Evolutionary conservation across 257 asterid species (phyloP), one percentile per base, ranked within the genome.

Genomic region (Primulina huaijiensis): DNA sequence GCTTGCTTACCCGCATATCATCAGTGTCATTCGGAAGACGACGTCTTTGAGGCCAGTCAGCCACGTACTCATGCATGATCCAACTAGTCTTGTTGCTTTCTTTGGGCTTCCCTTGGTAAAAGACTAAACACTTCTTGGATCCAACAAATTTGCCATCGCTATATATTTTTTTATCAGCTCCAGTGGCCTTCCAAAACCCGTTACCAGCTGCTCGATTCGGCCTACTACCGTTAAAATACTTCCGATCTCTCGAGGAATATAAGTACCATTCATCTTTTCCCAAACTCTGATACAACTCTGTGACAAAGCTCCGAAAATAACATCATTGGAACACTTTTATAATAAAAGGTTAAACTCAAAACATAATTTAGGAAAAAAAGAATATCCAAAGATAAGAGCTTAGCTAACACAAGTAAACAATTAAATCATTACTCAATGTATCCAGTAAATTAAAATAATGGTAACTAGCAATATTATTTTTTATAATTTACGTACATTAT

Each of bases 151-250:
- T 0, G 1, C 20, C 53, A 4, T 14, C 5, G 1, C 31, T 3
- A 3, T 3, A 8, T 29, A 25, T 62, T 29, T 29, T 29, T 16
- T 7, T 72, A 17, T 80, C 84, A 2, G 76, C 74, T 33, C 81
- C 81, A 0, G 81, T 80, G 2, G 81, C 84, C 60, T 80, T 80
- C 81, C 84, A 80, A 2, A 69, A 80, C 0, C 81, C 84, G 7
- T 30, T 11, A 9, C 79, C 72, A 0, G 46, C 46, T 8, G 46
- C 46, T 37, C 46, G 11, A 8, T 37, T 37, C 12, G 46, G 46
- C 2, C 46, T 9, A 37, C 0, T 2, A 1, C 81, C 81, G 14
- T 76, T 80, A 2, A 1, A 16, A 43, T 80, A 80, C 40, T 80
- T 80, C 52, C 52, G 16, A 1, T 40, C 52, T 40, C 50, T 38